Conservation (phyloP, 805 yeast species). For the Wickerhamiella hasegawae region DNA sequence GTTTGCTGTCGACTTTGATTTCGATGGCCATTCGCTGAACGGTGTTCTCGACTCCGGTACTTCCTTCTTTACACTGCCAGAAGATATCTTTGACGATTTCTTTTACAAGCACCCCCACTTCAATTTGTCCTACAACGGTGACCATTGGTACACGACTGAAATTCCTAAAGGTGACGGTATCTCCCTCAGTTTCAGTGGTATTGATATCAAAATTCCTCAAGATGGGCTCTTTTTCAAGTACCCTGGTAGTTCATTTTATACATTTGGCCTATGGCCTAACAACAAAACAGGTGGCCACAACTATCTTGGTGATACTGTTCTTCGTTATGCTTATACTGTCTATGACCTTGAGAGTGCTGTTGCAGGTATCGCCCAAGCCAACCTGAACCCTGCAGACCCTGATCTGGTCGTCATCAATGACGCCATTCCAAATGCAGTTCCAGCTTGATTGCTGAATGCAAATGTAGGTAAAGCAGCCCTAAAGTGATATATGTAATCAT, state of each 20-base stretch:
- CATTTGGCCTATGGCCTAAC: slow-evolving; percentile 13
- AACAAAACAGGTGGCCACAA: slow-evolving; percentile 18
- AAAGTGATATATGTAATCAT: too few relatives aligned
- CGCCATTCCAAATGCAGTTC: too few relatives aligned
- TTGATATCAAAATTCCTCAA: slow-evolving; percentile 13
- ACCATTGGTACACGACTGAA: slow-evolving; percentile 14
- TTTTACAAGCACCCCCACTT: slow-evolving; percentile 26
- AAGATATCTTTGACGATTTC: slow-evolving; percentile 12
- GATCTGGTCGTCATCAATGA: too few relatives aligned
- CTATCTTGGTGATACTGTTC: slow-evolving; percentile 50
- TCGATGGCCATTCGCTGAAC: slow-evolving; percentile 4
- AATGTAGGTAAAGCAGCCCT: too few relatives aligned
- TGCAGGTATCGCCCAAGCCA: slow-evolving; percentile 39
- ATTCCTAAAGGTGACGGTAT: slow-evolving; percentile 25
- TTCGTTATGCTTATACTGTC: slow-evolving; percentile 50
- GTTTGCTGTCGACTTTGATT: slow-evolving; percentile 6
- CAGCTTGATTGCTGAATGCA: too few relatives aligned
- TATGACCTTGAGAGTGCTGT: slow-evolving; percentile 44
- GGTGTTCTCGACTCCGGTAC: slow-evolving; percentile 34
- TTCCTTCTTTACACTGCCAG: slow-evolving; percentile 28
- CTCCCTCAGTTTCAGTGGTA: slow-evolving; percentile 17
- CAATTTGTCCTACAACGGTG: slow-evolving; percentile 22
- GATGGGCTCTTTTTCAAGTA: slow-evolving; percentile 12
- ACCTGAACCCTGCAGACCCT: too few relatives aligned
- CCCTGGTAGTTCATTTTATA: slow-evolving; percentile 23